A percentile compares a stretch with the other conserved stretches of the same genome.
phyloP scores from a whole-genome alignment of 2,329 filamentous ascomycete species.

The Aspergillus hiratsukae region DNA sequence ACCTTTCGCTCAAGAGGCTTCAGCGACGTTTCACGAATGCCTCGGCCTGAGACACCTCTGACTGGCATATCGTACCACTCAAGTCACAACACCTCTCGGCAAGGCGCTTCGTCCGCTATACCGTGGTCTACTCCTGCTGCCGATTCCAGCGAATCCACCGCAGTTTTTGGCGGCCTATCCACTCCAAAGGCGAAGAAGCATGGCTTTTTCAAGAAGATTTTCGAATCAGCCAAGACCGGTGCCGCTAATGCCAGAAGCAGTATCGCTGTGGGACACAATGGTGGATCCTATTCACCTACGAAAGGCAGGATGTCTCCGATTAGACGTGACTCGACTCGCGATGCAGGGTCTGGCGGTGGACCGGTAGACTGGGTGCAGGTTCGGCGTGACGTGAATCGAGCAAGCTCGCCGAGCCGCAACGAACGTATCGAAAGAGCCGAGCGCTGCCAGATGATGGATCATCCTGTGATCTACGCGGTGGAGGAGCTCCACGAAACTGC shows the following conservation, averaged over 20 bases:
- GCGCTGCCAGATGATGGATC: slow-evolving; percentile 90
- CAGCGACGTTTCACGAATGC: slow-evolving; percentile 32
- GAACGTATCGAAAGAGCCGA: slow-evolving; percentile 81
- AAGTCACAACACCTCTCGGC: slow-evolving; percentile 64
- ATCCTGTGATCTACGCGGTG: slow-evolving; percentile 80
- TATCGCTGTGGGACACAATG: slow-evolving; percentile 61
- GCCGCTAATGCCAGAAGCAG: slow-evolving; percentile 85
- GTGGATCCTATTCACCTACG: slow-evolving; percentile 42
- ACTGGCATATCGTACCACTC: slow-evolving; percentile 87
- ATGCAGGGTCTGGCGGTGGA: slow-evolving; percentile 61
- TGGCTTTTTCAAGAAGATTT: slow-evolving; percentile 92
- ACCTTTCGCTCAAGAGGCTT: slow-evolving; percentile 36
- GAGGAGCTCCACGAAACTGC: slow-evolving; percentile 81
- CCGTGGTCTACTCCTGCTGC: slow-evolving; percentile 49
- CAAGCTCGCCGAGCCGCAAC: slow-evolving; percentile 85
- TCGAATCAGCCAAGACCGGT: slow-evolving; percentile 89
- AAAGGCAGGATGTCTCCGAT: slow-evolving; percentile 46
- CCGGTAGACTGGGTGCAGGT: slow-evolving; percentile 92
- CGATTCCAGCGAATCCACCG: slow-evolving; percentile 57
- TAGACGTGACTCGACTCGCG: slow-evolving; percentile 54
- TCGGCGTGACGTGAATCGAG: slow-evolving; percentile 88
- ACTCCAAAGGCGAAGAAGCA: slow-evolving; percentile 74
- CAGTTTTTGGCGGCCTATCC: slow-evolving; percentile 71
- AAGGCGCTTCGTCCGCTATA: slow-evolving; percentile 59
- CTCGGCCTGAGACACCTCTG: slow-evolving; percentile 52